phyloP scores from a whole-genome alignment of 164 flowering plant species.

The Magnolia changhungtana region DNA sequence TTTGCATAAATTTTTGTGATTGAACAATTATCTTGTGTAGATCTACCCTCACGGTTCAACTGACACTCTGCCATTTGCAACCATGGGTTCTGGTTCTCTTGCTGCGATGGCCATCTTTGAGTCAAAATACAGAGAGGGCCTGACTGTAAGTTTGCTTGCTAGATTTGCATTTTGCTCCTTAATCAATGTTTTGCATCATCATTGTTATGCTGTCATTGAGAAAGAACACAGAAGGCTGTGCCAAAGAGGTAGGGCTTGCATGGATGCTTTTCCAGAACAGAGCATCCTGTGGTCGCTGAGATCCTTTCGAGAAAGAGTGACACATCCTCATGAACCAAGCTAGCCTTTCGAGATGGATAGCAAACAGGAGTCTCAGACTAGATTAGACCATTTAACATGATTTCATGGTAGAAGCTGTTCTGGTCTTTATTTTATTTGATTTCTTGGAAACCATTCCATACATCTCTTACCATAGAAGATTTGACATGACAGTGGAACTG shows the following conservation, averaged over 20 bases:
- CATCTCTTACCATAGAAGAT: too few species aligned
- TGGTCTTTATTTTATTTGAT: too few species aligned
- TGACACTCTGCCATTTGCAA: constrained; percentile 92
- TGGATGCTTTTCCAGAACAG: background rate
- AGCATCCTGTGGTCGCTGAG: background rate
- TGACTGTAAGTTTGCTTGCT: constrained; percentile 58
- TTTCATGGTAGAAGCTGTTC: too few species aligned
- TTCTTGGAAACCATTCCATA: too few species aligned
- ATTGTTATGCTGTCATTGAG: background rate
- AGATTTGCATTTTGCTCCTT: constrained; percentile 2
- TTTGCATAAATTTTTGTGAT: background rate
- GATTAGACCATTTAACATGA: too few species aligned
- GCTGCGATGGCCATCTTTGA: constrained; percentile 98
- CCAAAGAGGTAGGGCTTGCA: background rate
- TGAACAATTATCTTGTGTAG: constrained; percentile 29
- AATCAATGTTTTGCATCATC: background rate
- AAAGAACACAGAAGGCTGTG: background rate
- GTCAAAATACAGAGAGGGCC: constrained; percentile 76
- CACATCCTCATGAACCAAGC: background rate
- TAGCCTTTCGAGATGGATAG: too few species aligned
- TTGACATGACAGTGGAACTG: too few species aligned
- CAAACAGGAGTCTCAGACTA: too few species aligned
- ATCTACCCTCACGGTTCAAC: constrained; percentile 99
- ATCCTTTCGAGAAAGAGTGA: background rate
- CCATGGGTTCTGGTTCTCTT: constrained; percentile 97